These are phyloP conservation scores for Yarrowia galli DNA, from an alignment of 1,139 yeast genomes.

Conservation along the genomic window DNA sequence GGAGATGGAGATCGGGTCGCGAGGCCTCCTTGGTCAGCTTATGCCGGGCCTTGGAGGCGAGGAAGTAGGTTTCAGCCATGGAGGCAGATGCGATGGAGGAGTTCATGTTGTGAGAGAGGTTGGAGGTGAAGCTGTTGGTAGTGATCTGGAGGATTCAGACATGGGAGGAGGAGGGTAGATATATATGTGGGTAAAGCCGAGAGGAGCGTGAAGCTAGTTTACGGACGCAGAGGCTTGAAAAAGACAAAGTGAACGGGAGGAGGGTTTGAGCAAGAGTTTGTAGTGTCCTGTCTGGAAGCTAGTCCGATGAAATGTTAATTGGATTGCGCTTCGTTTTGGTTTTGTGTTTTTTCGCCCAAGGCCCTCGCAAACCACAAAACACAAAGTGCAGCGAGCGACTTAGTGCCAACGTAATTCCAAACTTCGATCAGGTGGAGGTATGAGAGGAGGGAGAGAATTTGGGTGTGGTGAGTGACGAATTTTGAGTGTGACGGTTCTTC, in stretches of 20 bases:
- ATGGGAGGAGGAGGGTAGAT: background rate
- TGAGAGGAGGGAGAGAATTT: background rate
- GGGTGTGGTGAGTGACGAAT: too few species aligned
- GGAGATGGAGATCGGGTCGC: slow-evolving; percentile 35
- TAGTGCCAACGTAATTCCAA: background rate
- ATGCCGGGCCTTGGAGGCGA: slow-evolving; percentile 39
- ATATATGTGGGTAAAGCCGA: slow-evolving; percentile 33
- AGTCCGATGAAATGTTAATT: background rate
- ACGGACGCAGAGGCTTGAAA: background rate
- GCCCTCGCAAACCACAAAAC: background rate
- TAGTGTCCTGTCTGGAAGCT: too few species aligned
- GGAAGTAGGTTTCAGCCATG: slow-evolving; percentile 38
- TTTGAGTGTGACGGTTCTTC: too few species aligned
- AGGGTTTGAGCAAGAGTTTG: slow-evolving; percentile 7
- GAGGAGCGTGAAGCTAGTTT: slow-evolving; percentile 19
- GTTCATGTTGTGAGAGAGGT: slow-evolving; percentile 4
- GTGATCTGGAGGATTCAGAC: background rate
- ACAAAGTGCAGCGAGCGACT: background rate
- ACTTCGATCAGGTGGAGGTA: slow-evolving; percentile 2
- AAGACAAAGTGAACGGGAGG: slow-evolving; percentile 7
- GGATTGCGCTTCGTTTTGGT: background rate
- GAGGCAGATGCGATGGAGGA: slow-evolving; percentile 32
- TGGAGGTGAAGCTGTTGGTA: background rate
- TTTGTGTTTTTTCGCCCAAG: background rate
- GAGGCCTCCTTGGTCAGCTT: slow-evolving; percentile 38